Percentiles rank a stretch among this genome's conserved stretches.
Evolutionary conservation across 306 rosid genomes (phyloP).

Genomic region (Glycyrrhiza uralensis): DNA sequence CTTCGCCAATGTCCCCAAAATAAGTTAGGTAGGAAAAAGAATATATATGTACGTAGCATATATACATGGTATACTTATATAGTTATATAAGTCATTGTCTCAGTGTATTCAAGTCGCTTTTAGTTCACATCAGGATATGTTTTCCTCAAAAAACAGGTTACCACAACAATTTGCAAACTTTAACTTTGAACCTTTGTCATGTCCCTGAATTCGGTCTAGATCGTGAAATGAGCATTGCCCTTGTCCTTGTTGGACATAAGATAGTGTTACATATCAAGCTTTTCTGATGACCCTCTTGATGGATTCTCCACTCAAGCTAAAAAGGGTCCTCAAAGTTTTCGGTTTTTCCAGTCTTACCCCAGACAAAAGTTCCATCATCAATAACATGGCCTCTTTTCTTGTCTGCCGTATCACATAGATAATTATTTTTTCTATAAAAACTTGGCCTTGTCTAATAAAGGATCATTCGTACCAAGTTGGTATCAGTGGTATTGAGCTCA

Average conservation of each 20-base stretch:
- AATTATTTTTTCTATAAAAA: slow-evolving; percentile 24
- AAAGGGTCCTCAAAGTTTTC: slow-evolving; percentile 7
- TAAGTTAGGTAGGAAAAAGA: not conserved
- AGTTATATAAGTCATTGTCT: not conserved
- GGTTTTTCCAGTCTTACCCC: slow-evolving; percentile 14
- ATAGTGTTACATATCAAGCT: not conserved
- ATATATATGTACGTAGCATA: not conserved
- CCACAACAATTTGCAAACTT: not conserved
- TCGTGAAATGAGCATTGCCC: not conserved
- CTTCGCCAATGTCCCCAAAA: not conserved
- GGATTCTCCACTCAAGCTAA: slow-evolving; percentile 28
- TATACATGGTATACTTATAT: not conserved
- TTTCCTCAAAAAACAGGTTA: not conserved
- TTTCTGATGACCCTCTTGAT: not conserved
- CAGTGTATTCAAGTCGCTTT: not conserved
- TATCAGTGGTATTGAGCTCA: too few relatives aligned
- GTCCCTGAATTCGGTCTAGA: not conserved
- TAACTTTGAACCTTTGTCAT: not conserved
- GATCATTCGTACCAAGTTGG: slow-evolving; percentile 40
- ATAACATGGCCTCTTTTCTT: slow-evolving; percentile 34
- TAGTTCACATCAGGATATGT: not conserved
- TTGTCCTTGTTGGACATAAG: not conserved
- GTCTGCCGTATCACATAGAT: slow-evolving; percentile 53
- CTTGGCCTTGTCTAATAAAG: slow-evolving; percentile 31
- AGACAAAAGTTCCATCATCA: slow-evolving; percentile 36